Base-by-base conservation (phyloP, 148 eudicot species). In the Cornus controversa region DNA sequence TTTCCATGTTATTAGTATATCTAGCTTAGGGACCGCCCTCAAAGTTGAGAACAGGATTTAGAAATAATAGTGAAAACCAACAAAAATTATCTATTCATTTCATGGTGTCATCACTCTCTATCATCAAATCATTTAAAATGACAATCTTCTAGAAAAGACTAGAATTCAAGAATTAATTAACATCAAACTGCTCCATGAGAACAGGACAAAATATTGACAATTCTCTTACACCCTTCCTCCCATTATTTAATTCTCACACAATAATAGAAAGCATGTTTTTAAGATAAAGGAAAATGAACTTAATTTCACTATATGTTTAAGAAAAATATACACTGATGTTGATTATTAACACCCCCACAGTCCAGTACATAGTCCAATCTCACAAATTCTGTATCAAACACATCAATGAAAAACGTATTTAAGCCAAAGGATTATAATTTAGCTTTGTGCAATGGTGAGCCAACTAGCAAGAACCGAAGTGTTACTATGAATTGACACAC, bases 21-120 rank as follows among this genome's bases (percentile, higher is more conserved):
- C 58, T 71, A 83, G 45, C 65, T 70, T 28, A 71, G 47, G 79
- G 79, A 82, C 84, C 81, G 80, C 80, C 69, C 71, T 36, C 54
- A 62, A 58, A 75, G 54, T 75, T 71, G 53, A 77, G 60, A 63
- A 68, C 28, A 73, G 58, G 66, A 18, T 31, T 70, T 37, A 31
- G 8, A 42, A 53, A 57, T 29, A 76, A 22, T 29, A 37, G 18
- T 8, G 57, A 15, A 76, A 54, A 50, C 13, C 25, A 75, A 60
- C 24, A 25, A 28, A 29, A 66, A 20, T 10, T 75, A 26, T 15
- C n/a, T 9, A 24, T 67, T 62, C 31, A 63, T 71, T 26, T 67
- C 40, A 63, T 13, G 13, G 47, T 45, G 54, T 29, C n/a, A 37
- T 24, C 27, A 23, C 47, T n/a, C 53, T 73, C 62, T 54, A 60